Evolutionary conservation across 345 rosid species (phyloP).

Genomic region (Streptanthus diversifolius): DNA sequence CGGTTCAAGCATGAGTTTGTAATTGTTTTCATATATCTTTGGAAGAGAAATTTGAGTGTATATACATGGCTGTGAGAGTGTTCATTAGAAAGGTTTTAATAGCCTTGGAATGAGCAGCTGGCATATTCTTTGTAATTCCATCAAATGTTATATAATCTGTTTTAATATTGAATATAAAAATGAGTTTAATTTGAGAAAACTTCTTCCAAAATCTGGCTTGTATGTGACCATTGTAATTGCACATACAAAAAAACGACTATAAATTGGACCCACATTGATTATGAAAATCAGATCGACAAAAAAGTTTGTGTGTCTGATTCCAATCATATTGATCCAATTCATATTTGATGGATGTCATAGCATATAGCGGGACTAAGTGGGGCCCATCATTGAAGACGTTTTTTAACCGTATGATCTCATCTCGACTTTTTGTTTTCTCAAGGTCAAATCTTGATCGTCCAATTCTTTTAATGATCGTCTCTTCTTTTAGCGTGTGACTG

Average conservation of each 20-base stretch:
- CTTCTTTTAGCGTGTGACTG: constrained; percentile 12
- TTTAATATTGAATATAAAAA: too few species aligned
- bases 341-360: constrained; percentile 51
- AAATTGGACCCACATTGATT: constrained; percentile 25
- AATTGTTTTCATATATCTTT: not conserved
- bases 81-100: not conserved
- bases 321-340: constrained; percentile 54
- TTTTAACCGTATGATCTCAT: constrained; percentile 30
- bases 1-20: not conserved
- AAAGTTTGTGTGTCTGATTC: constrained; percentile 47
- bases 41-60: not conserved
- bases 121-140: too few species aligned
- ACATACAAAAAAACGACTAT: not conserved
- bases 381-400: not conserved
- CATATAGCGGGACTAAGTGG: constrained; percentile 28
- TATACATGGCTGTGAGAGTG: not conserved
- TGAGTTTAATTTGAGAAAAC: too few species aligned
- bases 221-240: not conserved
- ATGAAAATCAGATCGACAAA: constrained; percentile 12
- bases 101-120: not conserved
- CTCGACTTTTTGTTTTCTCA: not conserved
- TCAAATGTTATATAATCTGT: too few species aligned
- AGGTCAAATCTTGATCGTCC: not conserved
- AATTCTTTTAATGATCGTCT: not conserved
- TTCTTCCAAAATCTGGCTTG: not conserved